A percentile compares a stretch with the other conserved stretches of the same genome.
phyloP scores from a whole-genome alignment of 2,329 filamentous ascomycete genomes.

The Rutstroemia sp. region DNA sequence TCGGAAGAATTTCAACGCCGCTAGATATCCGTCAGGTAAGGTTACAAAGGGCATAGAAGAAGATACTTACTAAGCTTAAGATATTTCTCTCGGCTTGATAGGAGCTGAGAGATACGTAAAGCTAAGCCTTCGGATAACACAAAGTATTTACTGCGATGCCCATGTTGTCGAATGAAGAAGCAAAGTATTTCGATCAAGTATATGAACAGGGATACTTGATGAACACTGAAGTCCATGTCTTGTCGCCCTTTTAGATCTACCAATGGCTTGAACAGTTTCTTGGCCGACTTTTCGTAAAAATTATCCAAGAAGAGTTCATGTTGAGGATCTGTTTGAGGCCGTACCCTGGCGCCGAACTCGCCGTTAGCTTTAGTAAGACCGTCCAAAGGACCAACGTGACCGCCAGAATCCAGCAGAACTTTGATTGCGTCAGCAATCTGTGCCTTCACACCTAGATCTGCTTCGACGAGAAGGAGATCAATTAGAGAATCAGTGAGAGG shows the following conservation, averaged over 20 bases:
- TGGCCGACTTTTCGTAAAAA: constrained; percentile 85
- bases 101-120: constrained; percentile 71
- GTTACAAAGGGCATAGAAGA: not conserved
- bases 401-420: constrained; percentile 74
- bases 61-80: constrained; percentile 70
- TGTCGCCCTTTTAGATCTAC: constrained; percentile 66
- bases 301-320: constrained; percentile 79
- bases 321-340: constrained; percentile 57
- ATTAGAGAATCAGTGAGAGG: constrained; percentile 89
- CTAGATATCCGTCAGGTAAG: constrained; percentile 35
- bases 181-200: constrained; percentile 90
- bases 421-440: constrained; percentile 95
- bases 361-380: constrained; percentile 55
- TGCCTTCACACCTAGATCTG: constrained; percentile 88
- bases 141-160: constrained; percentile 80
- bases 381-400: constrained; percentile 49
- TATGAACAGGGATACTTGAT: constrained; percentile 83
- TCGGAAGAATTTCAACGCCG: constrained; percentile 89
- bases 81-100: constrained; percentile 82
- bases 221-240: constrained; percentile 65
- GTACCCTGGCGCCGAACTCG: constrained; percentile 60
- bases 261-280: constrained; percentile 78
- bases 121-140: constrained; percentile 74
- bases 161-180: constrained; percentile 88
- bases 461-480: constrained; percentile 82